Evolutionary conservation across 2,329 filamentous ascomycete species (phyloP), one percentile per base, ranked within the genome.

Genomic region (Aspergillus ibericus): DNA sequence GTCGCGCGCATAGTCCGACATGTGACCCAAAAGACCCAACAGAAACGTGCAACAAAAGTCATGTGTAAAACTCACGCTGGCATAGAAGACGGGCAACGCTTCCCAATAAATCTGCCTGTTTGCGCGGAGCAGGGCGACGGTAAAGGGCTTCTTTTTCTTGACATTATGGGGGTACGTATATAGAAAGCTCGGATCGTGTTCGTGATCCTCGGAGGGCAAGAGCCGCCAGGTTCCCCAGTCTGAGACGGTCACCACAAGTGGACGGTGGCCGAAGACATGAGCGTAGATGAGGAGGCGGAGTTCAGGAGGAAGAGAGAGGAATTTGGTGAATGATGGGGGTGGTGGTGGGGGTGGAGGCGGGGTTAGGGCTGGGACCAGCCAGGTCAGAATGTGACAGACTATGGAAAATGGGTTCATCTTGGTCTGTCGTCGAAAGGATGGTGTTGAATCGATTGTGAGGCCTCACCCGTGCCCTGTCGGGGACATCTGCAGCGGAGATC

Each of bases 141-240:
- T 25, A 8, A 55, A 22, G 18, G 29, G 46, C 4, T 9, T 4
- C 10, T 20, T 9, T 40, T n/a, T n/a, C n/a, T n/a, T n/a, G n/a
- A n/a, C n/a, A n/a, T n/a, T n/a, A n/a, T n/a, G n/a, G n/a, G n/a
- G 46, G 38, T 60, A 60, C 18, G 40, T 57, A 5, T 57, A 55
- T 50, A n/a, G n/a, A n/a, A n/a, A n/a, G n/a, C n/a, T n/a, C n/a
- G n/a, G n/a, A n/a, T n/a, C n/a, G n/a, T n/a, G n/a, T n/a, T n/a
- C n/a, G n/a, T n/a, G n/a, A n/a, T n/a, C n/a, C n/a, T n/a, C n/a
- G n/a, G n/a, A n/a, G n/a, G n/a, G n/a, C n/a, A n/a, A n/a, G n/a
- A n/a, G n/a, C n/a, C n/a, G n/a, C n/a, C n/a, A n/a, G n/a, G n/a
- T n/a, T n/a, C n/a, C n/a, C n/a, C n/a, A n/a, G n/a, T n/a, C n/a